A percentile compares a stretch with the other conserved stretches of the same genome.
Evolutionary conservation across 495 filamentous ascomycete species (phyloP).

Genomic region (Baudoinia panamericana): DNA sequence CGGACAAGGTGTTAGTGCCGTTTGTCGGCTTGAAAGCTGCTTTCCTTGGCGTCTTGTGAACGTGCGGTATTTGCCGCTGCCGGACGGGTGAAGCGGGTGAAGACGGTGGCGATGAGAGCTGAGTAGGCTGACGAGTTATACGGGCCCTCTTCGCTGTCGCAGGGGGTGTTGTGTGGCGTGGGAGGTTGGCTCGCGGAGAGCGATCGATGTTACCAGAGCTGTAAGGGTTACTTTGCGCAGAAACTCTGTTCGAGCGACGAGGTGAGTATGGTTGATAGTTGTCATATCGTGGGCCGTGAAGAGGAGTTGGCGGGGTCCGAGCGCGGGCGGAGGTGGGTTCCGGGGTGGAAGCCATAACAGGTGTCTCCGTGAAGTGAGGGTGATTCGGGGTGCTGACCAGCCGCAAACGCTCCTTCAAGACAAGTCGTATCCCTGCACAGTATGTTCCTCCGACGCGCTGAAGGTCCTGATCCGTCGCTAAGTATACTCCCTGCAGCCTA

Average conservation of each 20-base stretch:
- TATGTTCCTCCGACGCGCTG: too few species aligned
- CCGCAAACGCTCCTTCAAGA: too few species aligned
- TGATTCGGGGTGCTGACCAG: not conserved
- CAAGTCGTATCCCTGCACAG: too few species aligned
- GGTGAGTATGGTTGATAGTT: constrained; percentile 56
- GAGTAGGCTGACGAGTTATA: constrained; percentile 18
- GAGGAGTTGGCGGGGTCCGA: constrained; percentile 59
- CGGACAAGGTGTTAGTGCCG: constrained; percentile 9
- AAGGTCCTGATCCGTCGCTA: too few species aligned
- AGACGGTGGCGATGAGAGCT: constrained; percentile 36
- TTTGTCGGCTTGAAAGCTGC: constrained; percentile 1
- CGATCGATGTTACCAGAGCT: constrained; percentile 20
- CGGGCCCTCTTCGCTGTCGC: constrained; percentile 19
- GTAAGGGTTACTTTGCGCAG: constrained; percentile 37
- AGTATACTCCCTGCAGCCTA: too few species aligned
- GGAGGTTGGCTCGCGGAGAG: constrained; percentile 7
- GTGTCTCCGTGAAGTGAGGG: constrained; percentile 10
- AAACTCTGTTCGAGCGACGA: constrained; percentile 40
- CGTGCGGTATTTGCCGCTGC: constrained; percentile 23
- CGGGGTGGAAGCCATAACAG: constrained; percentile 50
- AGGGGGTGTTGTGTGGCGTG: constrained; percentile 22
- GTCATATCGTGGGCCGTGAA: constrained; percentile 55
- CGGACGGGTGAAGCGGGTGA: constrained; percentile 38
- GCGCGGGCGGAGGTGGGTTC: constrained; percentile 42
- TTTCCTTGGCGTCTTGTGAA: constrained; percentile 20